A percentile compares a stretch with the other conserved stretches of the same genome.
phyloP scores from a whole-genome alignment of 2,329 filamentous ascomycete genomes.

The Tolypocladium endophyticum region DNA sequence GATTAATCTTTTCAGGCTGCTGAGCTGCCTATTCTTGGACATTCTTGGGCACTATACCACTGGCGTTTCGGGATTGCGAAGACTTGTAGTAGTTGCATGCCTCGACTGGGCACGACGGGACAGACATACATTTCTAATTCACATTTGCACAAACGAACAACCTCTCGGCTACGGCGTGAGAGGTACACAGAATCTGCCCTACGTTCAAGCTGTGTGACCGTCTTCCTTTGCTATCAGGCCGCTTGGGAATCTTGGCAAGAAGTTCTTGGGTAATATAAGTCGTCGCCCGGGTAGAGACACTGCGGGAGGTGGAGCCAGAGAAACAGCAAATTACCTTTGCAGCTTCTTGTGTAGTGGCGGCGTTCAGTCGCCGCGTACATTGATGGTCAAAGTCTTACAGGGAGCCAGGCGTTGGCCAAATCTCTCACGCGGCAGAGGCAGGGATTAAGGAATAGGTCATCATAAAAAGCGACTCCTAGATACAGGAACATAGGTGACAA shows the following conservation, averaged over 20 bases:
- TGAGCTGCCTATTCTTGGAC: constrained; percentile 1
- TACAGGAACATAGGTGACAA: constrained; percentile 21
- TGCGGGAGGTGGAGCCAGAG: neutral
- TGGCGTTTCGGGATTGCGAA: constrained; percentile 6
- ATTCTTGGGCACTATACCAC: constrained; percentile 8
- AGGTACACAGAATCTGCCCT: neutral
- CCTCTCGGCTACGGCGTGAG: neutral
- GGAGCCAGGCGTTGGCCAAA: neutral
- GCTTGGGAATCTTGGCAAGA: too few species aligned
- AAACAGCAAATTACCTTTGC: neutral
- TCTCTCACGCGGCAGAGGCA: neutral
- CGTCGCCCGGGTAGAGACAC: neutral
- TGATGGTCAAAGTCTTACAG: neutral
- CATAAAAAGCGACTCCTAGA: constrained; percentile 24
- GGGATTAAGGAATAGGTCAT: constrained; percentile 14
- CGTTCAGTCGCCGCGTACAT: neutral
- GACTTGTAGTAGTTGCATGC: neutral
- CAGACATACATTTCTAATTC: neutral
- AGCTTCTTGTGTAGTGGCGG: neutral
- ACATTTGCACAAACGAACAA: neutral
- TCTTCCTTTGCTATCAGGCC: neutral
- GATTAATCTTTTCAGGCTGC: neutral
- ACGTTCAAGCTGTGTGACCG: neutral
- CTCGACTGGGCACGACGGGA: neutral
- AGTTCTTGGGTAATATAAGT: neutral